These are phyloP conservation scores for Penicillium freii DNA, from an alignment of 2,329 filamentous ascomycete genomes.

Conservation along the genomic window DNA sequence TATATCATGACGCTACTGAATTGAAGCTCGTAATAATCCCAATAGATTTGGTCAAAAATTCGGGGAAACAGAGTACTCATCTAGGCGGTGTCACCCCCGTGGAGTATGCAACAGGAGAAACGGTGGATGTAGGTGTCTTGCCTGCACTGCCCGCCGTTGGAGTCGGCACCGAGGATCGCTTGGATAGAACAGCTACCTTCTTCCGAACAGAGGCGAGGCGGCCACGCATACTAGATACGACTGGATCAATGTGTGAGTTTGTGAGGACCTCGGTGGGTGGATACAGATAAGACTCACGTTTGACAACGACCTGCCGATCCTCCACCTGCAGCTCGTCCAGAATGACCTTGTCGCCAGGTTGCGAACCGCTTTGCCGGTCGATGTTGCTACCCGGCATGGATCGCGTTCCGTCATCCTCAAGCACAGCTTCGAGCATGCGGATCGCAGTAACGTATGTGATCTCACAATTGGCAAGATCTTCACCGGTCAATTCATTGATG, in stretches of 20 bases:
- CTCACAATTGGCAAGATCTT: slow-evolving; percentile 83
- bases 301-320: slow-evolving; percentile 50
- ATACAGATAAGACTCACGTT: slow-evolving; percentile 42
- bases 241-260: slow-evolving; percentile 25
- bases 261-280: neutral
- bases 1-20: neutral
- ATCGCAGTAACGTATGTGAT: slow-evolving; percentile 92
- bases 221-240: slow-evolving; percentile 50
- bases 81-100: slow-evolving; percentile 37
- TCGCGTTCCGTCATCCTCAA: slow-evolving; percentile 71
- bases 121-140: slow-evolving; percentile 31
- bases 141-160: slow-evolving; percentile 24
- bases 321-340: slow-evolving; percentile 48
- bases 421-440: slow-evolving; percentile 87
- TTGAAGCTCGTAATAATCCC: neutral
- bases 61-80: slow-evolving; percentile 16
- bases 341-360: slow-evolving; percentile 36
- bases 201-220: slow-evolving; percentile 49
- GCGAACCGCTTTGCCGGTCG: slow-evolving; percentile 25
- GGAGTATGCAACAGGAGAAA: slow-evolving; percentile 32
- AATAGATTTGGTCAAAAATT: neutral
- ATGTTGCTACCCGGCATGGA: slow-evolving; percentile 24
- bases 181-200: slow-evolving; percentile 50
- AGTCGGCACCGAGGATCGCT: slow-evolving; percentile 42
- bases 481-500: slow-evolving; percentile 91